Percentiles rank a stretch among this genome's conserved stretches.
Conservation (phyloP, 1,139 yeast species). For the Candida sp. region DNA sequence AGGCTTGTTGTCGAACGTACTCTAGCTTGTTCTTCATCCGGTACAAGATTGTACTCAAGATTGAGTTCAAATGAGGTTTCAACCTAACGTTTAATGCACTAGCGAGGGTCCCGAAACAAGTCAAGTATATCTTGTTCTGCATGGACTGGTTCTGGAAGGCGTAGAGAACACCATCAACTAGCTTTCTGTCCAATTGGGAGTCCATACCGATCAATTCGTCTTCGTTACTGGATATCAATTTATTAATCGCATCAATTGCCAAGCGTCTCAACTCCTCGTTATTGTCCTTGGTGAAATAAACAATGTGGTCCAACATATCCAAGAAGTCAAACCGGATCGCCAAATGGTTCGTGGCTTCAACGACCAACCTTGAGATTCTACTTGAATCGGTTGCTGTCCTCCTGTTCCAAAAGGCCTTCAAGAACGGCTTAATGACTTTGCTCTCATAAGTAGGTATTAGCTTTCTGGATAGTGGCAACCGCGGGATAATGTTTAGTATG, state of each 20-base stretch:
- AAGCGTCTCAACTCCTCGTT: conserved; percentile 80
- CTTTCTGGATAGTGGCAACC: conserved; percentile 35
- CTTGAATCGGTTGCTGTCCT: conserved; percentile 60
- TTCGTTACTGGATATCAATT: conserved; percentile 29
- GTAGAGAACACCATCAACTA: conserved; percentile 83
- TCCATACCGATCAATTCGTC: conserved; percentile 43
- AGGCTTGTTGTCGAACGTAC: conserved; percentile 83
- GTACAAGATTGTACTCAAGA: conserved; percentile 74
- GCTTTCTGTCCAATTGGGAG: conserved; percentile 55
- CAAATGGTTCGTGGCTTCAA: conserved; percentile 72
- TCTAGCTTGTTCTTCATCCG: conserved; percentile 76
- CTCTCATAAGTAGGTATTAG: conserved; percentile 31
- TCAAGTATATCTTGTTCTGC: conserved; percentile 58
- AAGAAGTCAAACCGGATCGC: conserved; percentile 73
- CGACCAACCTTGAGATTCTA: conserved; percentile 59
- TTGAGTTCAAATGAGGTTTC: conserved; percentile 76
- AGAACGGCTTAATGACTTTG: conserved; percentile 65
- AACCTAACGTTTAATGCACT: conserved; percentile 71
- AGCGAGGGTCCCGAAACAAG: conserved; percentile 70
- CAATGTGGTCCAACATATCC: conserved; percentile 59
- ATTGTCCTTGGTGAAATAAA: conserved; percentile 74
- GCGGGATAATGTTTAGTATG: conserved; percentile 50
- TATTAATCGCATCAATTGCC: conserved; percentile 71
- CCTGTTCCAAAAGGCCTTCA: conserved; percentile 80
- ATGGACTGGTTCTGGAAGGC: conserved; percentile 82